Evolutionary conservation across 352 stramenopile genomes (phyloP).

Genomic region (Pythium phragmiticola): DNA sequence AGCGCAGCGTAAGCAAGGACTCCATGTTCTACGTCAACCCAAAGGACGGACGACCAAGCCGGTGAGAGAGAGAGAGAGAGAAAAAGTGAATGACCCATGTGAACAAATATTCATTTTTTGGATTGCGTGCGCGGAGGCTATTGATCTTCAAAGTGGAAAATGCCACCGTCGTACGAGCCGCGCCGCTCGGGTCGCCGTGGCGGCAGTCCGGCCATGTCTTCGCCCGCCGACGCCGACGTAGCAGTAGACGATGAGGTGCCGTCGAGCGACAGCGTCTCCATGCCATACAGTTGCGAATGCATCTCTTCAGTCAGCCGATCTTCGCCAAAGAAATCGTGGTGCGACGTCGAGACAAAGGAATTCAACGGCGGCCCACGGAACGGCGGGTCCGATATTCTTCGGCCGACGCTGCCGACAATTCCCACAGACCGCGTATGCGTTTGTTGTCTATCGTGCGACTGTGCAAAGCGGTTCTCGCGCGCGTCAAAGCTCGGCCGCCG

Average conservation of each 20-base stretch:
- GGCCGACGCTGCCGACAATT: constrained; percentile 12
- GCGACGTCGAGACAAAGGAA: constrained; percentile 22
- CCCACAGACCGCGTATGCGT: constrained; percentile 11
- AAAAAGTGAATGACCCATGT: not conserved
- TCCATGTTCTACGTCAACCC: constrained; percentile 53
- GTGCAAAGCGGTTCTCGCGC: constrained; percentile 6
- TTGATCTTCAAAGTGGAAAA: constrained; percentile 80
- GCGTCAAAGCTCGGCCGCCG: constrained; percentile 23
- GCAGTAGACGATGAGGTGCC: not conserved
- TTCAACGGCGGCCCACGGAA: constrained; percentile 25
- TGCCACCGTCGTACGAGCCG: constrained; percentile 60
- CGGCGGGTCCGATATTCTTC: constrained; percentile 29
- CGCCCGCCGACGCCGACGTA: not conserved
- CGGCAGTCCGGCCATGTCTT: constrained; percentile 10
- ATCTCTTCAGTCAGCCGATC: constrained; percentile 10
- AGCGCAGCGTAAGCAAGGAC: constrained; percentile 49
- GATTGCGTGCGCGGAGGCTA: not conserved
- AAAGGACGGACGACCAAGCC: not conserved
- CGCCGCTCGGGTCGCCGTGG: constrained; percentile 35
- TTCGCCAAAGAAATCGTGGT: constrained; percentile 14
- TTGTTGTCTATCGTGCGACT: constrained; percentile 9
- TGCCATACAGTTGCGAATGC: constrained; percentile 10
- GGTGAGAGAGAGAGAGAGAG: too few relatives aligned
- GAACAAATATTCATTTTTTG: not conserved
- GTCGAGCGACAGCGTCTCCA: constrained; percentile 19